Conservation (phyloP, 1,284 basidiomycete species). For the Cystobasidium slooffiae region DNA sequence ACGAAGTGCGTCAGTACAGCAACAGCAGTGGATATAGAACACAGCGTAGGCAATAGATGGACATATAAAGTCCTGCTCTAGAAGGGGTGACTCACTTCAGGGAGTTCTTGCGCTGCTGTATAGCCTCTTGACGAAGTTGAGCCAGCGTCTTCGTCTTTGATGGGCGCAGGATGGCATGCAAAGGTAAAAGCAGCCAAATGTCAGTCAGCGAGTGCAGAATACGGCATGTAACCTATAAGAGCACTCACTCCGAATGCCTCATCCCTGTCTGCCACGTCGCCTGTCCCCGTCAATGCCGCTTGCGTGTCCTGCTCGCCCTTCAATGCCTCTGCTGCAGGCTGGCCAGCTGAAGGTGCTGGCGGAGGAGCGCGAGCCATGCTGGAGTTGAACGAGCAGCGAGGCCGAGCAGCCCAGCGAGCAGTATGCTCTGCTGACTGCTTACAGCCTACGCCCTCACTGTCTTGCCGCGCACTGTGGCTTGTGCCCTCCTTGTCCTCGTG, state of each 20-base stretch:
- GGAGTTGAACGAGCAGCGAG: not conserved
- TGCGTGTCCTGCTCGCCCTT: slow-evolving; percentile 13
- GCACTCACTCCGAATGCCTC: slow-evolving; percentile 51
- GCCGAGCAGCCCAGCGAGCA: not conserved
- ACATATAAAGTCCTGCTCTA: not conserved
- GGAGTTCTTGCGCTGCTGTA: slow-evolving; percentile 26
- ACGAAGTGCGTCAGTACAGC: not conserved
- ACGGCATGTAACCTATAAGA: slow-evolving; percentile 61
- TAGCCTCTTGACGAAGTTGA: slow-evolving; percentile 33
- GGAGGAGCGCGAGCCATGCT: slow-evolving; percentile 30
- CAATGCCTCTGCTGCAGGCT: slow-evolving; percentile 8
- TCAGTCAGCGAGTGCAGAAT: slow-evolving; percentile 67
- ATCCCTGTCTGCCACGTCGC: slow-evolving; percentile 26
- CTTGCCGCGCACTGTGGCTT: not conserved
- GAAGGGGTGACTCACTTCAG: slow-evolving; percentile 4
- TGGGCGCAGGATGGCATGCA: not conserved
- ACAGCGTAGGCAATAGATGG: not conserved
- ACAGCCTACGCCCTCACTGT: not conserved
- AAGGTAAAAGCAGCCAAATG: not conserved
- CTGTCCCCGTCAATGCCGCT: not conserved
- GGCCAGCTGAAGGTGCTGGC: slow-evolving; percentile 8
- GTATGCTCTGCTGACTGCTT: not conserved
- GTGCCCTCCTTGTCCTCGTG: not conserved
- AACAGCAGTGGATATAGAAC: not conserved
- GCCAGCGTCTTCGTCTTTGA: slow-evolving; percentile 40